Evolutionary conservation across 495 filamentous ascomycete genomes (phyloP), one percentile per base, ranked within the genome.

Genomic region (Penicillium paradoxum): DNA sequence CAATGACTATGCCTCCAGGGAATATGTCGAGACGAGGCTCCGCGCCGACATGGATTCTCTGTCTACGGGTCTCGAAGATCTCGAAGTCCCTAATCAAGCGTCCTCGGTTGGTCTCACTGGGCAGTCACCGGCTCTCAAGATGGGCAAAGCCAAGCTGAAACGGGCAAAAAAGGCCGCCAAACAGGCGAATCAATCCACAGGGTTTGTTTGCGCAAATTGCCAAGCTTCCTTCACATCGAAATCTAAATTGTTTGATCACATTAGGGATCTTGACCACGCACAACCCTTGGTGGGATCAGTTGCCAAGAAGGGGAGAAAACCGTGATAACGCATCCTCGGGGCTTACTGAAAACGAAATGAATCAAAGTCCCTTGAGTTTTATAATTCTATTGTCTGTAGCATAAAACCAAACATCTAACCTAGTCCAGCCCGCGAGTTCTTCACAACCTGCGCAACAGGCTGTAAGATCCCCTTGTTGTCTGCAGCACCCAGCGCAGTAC

Each of bases 101-200:
- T 53, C 60, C 45, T 50, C 63, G 44, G 55, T 57, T 34, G 51
- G 54, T 3, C 39, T 64, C 6, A 38, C 48, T 27, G 63, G 70
- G 11, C 51, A 53, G 38, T 47, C 58, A 47, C 39, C 62, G 13
- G 55, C 51, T 32, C 75, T 68, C 49, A 90, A 87, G 57, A 34
- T 88, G 2, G 91, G 93, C 21, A 96, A 91, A 66, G 93, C 93
- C 8, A 96, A 92, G 64, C 80, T 87, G 53, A 96, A 89, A 65
- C 80, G 88, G 38, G 86, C 88, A 36, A 96, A 90, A 67, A 89
- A 83, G 60, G 86, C 86, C 15, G 86, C 87, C 24, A 79, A 82
- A 30, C 69, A 79, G 49, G 76, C 80, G 17, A 62, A 53, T 45
- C 54, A 66, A 24, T n/a, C 60, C 45, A 38, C 51, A 17, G 54